Evolutionary conservation across 164 flowering plant species (phyloP).

Genomic region (Brasenia schreberi): DNA sequence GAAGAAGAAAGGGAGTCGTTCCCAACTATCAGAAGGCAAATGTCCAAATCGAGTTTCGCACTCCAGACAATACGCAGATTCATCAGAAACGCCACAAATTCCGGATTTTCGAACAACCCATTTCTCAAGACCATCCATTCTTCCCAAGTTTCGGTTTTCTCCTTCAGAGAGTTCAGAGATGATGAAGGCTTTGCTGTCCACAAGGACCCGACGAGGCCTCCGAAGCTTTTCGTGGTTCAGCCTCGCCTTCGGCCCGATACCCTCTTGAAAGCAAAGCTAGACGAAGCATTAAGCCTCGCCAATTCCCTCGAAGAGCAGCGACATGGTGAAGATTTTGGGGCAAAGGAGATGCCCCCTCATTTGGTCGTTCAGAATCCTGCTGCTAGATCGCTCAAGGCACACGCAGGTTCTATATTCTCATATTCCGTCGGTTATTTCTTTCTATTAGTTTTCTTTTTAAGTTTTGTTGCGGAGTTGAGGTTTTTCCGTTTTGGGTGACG

Average conservation of each 20-base stretch:
- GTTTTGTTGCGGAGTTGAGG: too few species aligned
- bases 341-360: conserved; percentile 51
- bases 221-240: conserved; percentile 68
- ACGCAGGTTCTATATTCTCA: conserved; percentile 35
- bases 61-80: too few species aligned
- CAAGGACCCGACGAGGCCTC: conserved; percentile 41
- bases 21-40: too few species aligned
- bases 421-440: too few species aligned
- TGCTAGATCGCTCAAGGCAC: conserved; percentile 29
- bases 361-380: conserved; percentile 79
- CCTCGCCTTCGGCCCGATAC: conserved; percentile 58
- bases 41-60: too few species aligned
- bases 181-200: conserved; percentile 15
- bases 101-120: too few species aligned
- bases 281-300: conserved; percentile 81
- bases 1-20: too few species aligned
- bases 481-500: too few species aligned
- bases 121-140: too few species aligned
- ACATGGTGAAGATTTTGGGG: conserved; percentile 41
- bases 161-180: conserved; percentile 8
- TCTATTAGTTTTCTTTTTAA: too few species aligned
- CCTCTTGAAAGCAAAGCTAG: conserved; percentile 47
- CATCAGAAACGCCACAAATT: too few species aligned
- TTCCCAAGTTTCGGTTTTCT: neutral
- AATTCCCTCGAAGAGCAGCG: conserved; percentile 81